A percentile compares a stretch with the other conserved stretches of the same genome.
Conservation (phyloP, 2,329 filamentous ascomycete genomes). For the Pseudocercospora ulei region DNA sequence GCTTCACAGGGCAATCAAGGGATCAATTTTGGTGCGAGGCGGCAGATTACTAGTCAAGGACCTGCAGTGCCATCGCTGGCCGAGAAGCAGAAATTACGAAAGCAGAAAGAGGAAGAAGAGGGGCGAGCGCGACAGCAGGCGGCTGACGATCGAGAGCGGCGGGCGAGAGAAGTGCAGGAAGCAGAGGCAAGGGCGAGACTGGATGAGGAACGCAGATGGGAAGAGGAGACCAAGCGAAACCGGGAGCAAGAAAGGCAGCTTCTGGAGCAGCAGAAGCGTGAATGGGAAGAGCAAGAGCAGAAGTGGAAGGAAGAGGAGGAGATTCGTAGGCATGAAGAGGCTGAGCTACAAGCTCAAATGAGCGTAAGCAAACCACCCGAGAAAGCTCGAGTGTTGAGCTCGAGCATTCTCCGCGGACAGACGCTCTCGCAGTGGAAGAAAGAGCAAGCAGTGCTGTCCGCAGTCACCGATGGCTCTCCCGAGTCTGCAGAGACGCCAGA, state of each 20-base stretch:
- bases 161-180: constrained; percentile 43
- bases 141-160: constrained; percentile 46
- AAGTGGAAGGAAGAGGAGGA: constrained; percentile 71
- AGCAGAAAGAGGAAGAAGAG: constrained; percentile 49
- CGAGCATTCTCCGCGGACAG: constrained; percentile 63
- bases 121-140: constrained; percentile 41
- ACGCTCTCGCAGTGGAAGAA: constrained; percentile 79
- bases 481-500: constrained; percentile 44
- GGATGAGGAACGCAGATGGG: constrained; percentile 59
- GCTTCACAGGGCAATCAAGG: constrained; percentile 93
- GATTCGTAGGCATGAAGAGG: constrained; percentile 59
- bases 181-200: constrained; percentile 54
- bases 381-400: constrained; percentile 37
- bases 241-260: constrained; percentile 51
- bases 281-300: constrained; percentile 67
- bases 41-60: constrained; percentile 79
- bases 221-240: constrained; percentile 52
- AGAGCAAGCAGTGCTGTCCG: constrained; percentile 45
- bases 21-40: constrained; percentile 78
- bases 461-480: constrained; percentile 32
- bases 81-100: constrained; percentile 66
- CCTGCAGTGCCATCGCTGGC: constrained; percentile 70
- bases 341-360: constrained; percentile 55
- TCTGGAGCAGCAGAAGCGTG: constrained; percentile 58
- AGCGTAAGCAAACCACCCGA: constrained; percentile 57